phyloP scores from a whole-genome alignment of 257 asterid species.

The Jacaranda mimosifolia region DNA sequence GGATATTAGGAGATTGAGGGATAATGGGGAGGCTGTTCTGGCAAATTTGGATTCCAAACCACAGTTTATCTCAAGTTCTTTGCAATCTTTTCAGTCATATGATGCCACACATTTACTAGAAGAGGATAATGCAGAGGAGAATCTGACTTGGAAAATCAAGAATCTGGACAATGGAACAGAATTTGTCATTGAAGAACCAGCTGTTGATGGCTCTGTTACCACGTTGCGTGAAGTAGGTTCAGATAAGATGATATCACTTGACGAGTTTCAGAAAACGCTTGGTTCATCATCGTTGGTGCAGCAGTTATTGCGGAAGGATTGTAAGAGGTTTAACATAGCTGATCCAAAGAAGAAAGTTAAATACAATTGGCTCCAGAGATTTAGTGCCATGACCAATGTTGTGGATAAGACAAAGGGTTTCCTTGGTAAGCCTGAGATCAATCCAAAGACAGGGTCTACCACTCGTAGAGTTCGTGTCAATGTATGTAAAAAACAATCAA shows the following conservation, averaged over 20 bases:
- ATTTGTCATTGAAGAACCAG: slow-evolving; percentile 51
- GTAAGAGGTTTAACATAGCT: slow-evolving; percentile 36
- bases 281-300: slow-evolving; percentile 72
- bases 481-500: slow-evolving; percentile 52
- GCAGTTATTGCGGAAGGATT: slow-evolving; percentile 56
- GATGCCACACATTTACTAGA: slow-evolving; percentile 43
- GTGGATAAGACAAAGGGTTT: slow-evolving; percentile 50
- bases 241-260: slow-evolving; percentile 56
- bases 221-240: slow-evolving; percentile 65
- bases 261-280: slow-evolving; percentile 67
- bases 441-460: slow-evolving; percentile 34
- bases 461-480: slow-evolving; percentile 57
- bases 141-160: slow-evolving; percentile 46
- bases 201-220: slow-evolving; percentile 53
- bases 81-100: slow-evolving; percentile 43
- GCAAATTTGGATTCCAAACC: slow-evolving; percentile 57
- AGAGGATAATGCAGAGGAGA: slow-evolving; percentile 44
- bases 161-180: slow-evolving; percentile 66
- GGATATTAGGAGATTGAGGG: slow-evolving; percentile 47
- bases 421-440: slow-evolving; percentile 43
- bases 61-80: slow-evolving; percentile 53
- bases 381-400: slow-evolving; percentile 46
- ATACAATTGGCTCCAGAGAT: slow-evolving; percentile 66
- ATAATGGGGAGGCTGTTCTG: slow-evolving; percentile 48
- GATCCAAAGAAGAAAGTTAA: slow-evolving; percentile 60